Evolutionary conservation across 2,329 filamentous ascomycete genomes (phyloP).

Genomic region (Claviceps paspali): DNA sequence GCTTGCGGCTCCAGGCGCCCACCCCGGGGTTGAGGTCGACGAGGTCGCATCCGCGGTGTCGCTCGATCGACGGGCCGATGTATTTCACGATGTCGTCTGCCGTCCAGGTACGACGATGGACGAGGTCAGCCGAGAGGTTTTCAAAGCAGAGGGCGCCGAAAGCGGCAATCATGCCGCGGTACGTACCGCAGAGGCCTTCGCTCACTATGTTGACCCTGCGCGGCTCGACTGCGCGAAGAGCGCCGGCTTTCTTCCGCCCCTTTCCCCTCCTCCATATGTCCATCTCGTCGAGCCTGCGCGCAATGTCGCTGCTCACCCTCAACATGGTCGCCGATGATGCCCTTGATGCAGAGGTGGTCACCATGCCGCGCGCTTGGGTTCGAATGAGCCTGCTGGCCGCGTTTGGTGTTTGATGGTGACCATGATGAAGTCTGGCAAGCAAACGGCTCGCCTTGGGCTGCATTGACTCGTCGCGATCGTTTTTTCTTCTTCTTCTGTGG

Average conservation of each 20-base stretch:
- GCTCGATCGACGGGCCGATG: slow-evolving; percentile 50
- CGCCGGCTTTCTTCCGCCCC: slow-evolving; percentile 7
- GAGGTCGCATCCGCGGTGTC: slow-evolving; percentile 66
- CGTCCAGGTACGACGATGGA: not conserved
- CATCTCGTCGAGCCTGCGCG: slow-evolving; percentile 12
- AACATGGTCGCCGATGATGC: slow-evolving; percentile 8
- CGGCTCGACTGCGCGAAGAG: slow-evolving; percentile 11
- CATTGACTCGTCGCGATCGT: not conserved
- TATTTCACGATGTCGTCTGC: slow-evolving; percentile 56
- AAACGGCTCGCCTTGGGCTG: not conserved
- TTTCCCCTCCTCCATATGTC: slow-evolving; percentile 12
- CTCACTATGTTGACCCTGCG: slow-evolving; percentile 37
- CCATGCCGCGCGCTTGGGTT: slow-evolving; percentile 4
- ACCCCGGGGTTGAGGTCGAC: slow-evolving; percentile 74
- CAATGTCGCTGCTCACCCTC: slow-evolving; percentile 8
- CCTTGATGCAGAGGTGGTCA: slow-evolving; percentile 5
- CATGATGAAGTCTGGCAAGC: slow-evolving; percentile 2
- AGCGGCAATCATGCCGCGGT: too few relatives aligned
- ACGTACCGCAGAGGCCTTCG: slow-evolving; percentile 33
- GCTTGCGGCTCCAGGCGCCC: slow-evolving; percentile 62
- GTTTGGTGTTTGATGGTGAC: slow-evolving; percentile 3
- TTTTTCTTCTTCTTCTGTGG: not conserved
- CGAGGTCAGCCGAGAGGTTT: not conserved
- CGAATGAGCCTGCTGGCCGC: slow-evolving; percentile 3
- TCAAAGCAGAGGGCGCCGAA: too few relatives aligned